Evolutionary conservation across 202 grass and related monocot genomes (phyloP).

Genomic region (Brachypodium distachyon): DNA sequence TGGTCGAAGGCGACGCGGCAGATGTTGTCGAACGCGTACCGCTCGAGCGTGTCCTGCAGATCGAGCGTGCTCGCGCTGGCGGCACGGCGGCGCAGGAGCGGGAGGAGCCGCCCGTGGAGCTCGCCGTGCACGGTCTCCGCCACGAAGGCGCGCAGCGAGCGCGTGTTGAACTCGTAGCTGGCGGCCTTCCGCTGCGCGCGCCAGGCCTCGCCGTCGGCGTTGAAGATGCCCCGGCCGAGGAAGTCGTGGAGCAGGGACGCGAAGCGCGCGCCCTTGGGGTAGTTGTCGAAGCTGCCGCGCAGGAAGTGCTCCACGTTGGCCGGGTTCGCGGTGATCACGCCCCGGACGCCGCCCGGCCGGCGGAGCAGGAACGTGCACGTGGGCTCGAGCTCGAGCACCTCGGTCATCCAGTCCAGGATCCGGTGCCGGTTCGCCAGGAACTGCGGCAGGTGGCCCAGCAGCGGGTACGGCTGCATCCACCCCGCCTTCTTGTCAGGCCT

Average conservation of each 20-base stretch:
- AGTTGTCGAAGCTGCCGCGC: constrained; percentile 37
- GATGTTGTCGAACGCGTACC: too few species aligned
- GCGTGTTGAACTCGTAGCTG: constrained; percentile 43
- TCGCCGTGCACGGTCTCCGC: constrained; percentile 44
- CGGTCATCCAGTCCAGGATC: constrained; percentile 45
- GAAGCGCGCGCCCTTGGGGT: too few species aligned
- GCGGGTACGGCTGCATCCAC: constrained; percentile 41
- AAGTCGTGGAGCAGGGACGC: too few species aligned
- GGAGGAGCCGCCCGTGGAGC: constrained; percentile 48
- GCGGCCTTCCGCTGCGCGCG: constrained; percentile 40
- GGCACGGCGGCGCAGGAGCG: too few species aligned
- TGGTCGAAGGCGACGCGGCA: too few species aligned
- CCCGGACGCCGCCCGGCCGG: constrained; percentile 36
- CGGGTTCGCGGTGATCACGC: constrained; percentile 47
- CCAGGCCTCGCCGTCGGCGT: constrained; percentile 52
- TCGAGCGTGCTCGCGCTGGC: too few species aligned
- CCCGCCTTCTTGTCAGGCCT: too few species aligned
- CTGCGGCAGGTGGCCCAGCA: too few species aligned
- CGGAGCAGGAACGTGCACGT: constrained; percentile 40
- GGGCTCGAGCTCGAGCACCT: constrained; percentile 11
- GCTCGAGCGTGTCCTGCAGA: too few species aligned
- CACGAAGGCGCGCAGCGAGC: constrained; percentile 59
- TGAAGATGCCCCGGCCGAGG: too few species aligned
- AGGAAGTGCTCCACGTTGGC: constrained; percentile 58
- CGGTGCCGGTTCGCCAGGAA: too few species aligned